Base-by-base conservation (phyloP, 2,329 filamentous ascomycete genomes). In the Cytospora leucostoma region DNA sequence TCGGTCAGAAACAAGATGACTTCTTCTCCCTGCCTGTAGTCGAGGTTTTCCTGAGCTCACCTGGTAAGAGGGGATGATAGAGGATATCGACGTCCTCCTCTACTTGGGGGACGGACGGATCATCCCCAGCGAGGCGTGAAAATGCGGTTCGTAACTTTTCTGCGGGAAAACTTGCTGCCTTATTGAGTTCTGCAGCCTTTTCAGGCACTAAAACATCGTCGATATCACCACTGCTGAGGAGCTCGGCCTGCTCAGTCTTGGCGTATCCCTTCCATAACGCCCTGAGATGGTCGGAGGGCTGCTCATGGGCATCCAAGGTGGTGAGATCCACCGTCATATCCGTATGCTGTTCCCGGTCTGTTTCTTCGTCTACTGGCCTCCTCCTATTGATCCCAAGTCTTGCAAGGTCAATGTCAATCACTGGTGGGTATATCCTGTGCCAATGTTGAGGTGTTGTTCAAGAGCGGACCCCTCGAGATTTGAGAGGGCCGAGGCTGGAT, bases 221-320 rank as follows among this genome's bases (percentile, higher is more conserved):
- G 67, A 91, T 83, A 17, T 83, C 79, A 21, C 82, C 76, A 67
- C 87, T 82, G 11, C 77, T 68, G 7, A 80, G 70, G n/a, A 90
- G 74, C 1, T 80, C 78, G 8, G 76, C 70, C 3, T 81, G 75
- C 0, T 87, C 82, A 44, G 85, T 80, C 67, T 84, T 88, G 32
- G 89, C 86, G 69, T 89, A 92, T 50, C 78, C 78, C 74, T 97
- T 97, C 84, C 92, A 97, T 60, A 87, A 78, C 53, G 83, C 78
- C 66, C 88, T 87, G 68, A 97, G 80, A 56, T 80, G 75, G 13
- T 88, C 85, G 3, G 93, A 91, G 1, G 93, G 91, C 69, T 88
- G 87, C 74, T 92, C 87, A 73, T 94, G 86, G 34, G 93, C 88
- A 75, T 96, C 90, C 3, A 93, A 79, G 21, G 81, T 79, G 33